Base-by-base conservation (phyloP, 2,329 filamentous ascomycete species). In the Pseudocercospora cruenta region DNA sequence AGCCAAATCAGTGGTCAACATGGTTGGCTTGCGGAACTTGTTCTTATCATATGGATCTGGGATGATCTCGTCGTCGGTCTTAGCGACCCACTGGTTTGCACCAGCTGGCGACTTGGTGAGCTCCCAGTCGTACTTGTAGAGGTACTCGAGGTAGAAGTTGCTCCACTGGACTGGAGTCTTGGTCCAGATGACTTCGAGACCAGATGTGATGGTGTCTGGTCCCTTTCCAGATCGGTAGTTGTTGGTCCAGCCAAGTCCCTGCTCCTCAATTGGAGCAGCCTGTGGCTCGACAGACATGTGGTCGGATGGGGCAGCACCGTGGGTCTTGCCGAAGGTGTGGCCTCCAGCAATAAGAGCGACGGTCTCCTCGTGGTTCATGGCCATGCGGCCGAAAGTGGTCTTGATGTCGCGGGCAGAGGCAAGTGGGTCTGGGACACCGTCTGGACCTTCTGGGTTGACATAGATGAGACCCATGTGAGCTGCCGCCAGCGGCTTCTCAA, bases 321-420 rank as follows among this genome's bases (percentile, higher is more conserved):
- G 91, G 0, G 90, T 92, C 86, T 94, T 94, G 74, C 91, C 91
- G 72, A 94, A 92, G 26, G 87, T 85, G 83, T 94, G 91, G 45
- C 91, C 91, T 75, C 91, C 91, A 45, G 89, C 89, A 76, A 94
- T 93, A 54, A 94, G 82, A 14, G 91, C 91, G 62, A 91, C 91
- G 0, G 91, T 94, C 83, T 94, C 91, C 80, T 91, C 88, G 76
- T 93, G 90, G 76, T 91, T 88, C 91, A 94, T 93, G 68, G 88
- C 91, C 91, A 94, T 93, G 77, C 90, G 90, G 69, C 84, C 84
- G 72, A 93, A 94, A 19, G 91, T 92, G 65, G 83, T 85, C 69
- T 90, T 90, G 75, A 93, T 93, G 73, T 94, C 91, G 64, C 84
- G 80, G 49, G 87, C 91, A 1, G 91, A 85, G 14, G 89, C 88